These are phyloP conservation scores for Mimosa bimucronata DNA, from an alignment of 306 rosid genomes.

Conservation along the genomic window DNA sequence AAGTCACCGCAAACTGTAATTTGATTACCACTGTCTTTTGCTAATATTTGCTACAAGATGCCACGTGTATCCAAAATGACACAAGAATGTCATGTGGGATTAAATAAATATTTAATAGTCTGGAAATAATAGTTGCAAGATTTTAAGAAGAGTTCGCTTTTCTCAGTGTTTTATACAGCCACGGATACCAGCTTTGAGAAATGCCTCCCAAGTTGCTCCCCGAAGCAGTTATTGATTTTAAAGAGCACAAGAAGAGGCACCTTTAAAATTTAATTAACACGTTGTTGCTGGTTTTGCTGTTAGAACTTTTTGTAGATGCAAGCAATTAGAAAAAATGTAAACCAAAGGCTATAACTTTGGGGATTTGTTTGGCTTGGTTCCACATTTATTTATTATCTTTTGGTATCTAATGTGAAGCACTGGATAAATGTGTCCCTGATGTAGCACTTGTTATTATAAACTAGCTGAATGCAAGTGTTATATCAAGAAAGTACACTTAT, in stretches of 20 bases:
- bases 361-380: not conserved
- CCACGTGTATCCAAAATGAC: not conserved
- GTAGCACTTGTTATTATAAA: conserved; percentile 16
- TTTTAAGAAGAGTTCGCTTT: not conserved
- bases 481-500: not conserved
- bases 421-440: not conserved
- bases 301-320: not conserved
- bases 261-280: not conserved
- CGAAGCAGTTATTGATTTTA: not conserved
- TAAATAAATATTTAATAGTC: not conserved
- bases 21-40: not conserved
- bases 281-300: not conserved
- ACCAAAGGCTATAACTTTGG: not conserved
- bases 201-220: not conserved
- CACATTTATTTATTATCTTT: not conserved
- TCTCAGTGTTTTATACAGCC: not conserved
- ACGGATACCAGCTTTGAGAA: not conserved
- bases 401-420: not conserved
- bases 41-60: too few relatives aligned
- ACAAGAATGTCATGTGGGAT: not conserved
- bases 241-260: conserved; percentile 6
- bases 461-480: conserved; percentile 5
- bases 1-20: not conserved
- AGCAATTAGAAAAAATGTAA: not conserved
- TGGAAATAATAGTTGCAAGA: not conserved